Conservation (phyloP, 1,284 basidiomycete genomes). For the Leccinum solheimii region DNA sequence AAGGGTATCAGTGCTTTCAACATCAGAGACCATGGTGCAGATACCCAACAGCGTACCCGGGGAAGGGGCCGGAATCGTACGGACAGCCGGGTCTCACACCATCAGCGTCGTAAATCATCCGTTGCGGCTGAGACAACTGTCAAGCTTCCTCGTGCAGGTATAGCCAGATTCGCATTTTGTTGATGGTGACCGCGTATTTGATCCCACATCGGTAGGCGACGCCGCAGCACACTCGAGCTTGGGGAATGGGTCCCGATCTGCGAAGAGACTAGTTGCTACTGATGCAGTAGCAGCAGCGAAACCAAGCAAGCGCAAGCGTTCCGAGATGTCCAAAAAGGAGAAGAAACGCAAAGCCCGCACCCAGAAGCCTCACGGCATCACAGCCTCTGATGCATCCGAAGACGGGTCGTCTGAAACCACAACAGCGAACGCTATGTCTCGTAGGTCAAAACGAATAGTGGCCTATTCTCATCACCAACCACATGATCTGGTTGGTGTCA, state of each 20-base stretch:
- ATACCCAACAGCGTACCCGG: neutral
- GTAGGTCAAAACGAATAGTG: slow-evolving; percentile 16
- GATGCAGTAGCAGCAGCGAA: neutral
- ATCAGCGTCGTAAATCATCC: neutral
- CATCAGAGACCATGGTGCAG: neutral
- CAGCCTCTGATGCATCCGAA: slow-evolving; percentile 25
- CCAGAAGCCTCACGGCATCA: slow-evolving; percentile 20
- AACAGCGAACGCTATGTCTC: slow-evolving; percentile 1
- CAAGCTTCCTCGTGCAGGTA: slow-evolving; percentile 14
- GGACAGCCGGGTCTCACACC: neutral
- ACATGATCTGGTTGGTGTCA: neutral
- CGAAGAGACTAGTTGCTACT: neutral
- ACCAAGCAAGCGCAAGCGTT: neutral
- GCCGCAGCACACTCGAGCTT: neutral
- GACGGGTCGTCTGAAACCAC: slow-evolving; percentile 14
- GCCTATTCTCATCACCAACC: slow-evolving; percentile 3
- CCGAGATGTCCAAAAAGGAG: neutral
- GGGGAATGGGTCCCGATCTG: neutral
- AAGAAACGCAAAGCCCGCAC: slow-evolving; percentile 28
- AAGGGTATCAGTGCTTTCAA: slow-evolving; percentile 12
- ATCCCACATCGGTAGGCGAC: slow-evolving; percentile 5
- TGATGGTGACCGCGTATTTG: neutral
- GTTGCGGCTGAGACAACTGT: neutral
- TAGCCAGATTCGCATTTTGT: neutral
- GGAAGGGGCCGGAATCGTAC: neutral